Conservation (phyloP, 306 rosid species). For the Castanea sativa region DNA sequence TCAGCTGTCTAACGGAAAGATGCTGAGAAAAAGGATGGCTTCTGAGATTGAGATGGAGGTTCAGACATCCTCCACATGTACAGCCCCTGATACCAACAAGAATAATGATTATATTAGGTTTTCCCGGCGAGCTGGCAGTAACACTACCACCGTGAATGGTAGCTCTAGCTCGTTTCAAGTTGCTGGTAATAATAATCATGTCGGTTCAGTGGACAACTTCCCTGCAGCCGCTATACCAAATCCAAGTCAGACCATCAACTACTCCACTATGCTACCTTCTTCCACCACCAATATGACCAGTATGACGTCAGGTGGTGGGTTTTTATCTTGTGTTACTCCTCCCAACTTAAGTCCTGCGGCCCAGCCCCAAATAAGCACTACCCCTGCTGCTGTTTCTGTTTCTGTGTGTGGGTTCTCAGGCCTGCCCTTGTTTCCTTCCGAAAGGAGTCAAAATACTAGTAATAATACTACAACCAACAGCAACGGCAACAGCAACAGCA, state of each 20-base stretch:
- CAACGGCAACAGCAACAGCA: no score
- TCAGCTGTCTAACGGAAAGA: slow-evolving; percentile 29
- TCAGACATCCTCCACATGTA: slow-evolving; percentile 25
- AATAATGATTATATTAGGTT: slow-evolving; percentile 30
- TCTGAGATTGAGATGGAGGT: slow-evolving; percentile 86
- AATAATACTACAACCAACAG: not conserved
- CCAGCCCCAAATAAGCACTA: slow-evolving; percentile 9
- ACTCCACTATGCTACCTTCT: slow-evolving; percentile 77
- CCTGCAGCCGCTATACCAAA: not conserved
- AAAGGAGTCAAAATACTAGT: slow-evolving; percentile 22
- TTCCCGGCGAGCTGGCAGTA: slow-evolving; percentile 37
- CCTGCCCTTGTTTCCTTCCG: slow-evolving; percentile 79
- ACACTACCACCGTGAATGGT: no score
- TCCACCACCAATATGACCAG: slow-evolving; percentile 36
- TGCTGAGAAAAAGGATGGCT: slow-evolving; percentile 86
- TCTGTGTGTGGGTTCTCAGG: slow-evolving; percentile 84
- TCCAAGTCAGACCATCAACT: slow-evolving; percentile 68
- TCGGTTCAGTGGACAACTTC: not conserved
- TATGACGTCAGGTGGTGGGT: slow-evolving; percentile 48
- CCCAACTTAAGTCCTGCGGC: slow-evolving; percentile 20
- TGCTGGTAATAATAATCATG: not conserved
- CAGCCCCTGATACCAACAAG: not conserved
- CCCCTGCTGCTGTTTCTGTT: slow-evolving; percentile 37
- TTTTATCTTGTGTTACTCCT: slow-evolving; percentile 26
- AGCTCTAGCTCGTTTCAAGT: slow-evolving; percentile 8